Base-by-base conservation (phyloP, 2,329 filamentous ascomycete species). In the Coniochaeta pulveracea region DNA sequence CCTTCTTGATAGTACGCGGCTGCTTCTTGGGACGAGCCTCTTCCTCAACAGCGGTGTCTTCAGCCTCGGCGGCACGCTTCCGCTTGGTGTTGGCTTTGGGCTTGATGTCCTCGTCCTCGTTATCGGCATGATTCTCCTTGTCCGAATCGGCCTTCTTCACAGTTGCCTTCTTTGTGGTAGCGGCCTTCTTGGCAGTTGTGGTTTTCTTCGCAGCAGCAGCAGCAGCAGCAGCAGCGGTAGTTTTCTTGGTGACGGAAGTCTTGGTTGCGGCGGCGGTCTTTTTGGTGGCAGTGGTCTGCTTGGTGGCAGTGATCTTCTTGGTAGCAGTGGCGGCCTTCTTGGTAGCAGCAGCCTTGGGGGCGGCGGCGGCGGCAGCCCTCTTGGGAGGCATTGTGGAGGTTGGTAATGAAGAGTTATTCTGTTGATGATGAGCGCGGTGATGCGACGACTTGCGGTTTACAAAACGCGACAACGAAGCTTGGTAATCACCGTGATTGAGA, bases 1-100 rank as follows among this genome's bases (percentile, higher is more conserved):
- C 17, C 21, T 33, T 33, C 19, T 6, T 23, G 12, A 22, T 22
- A 39, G 41, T 47, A 26, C 10, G 31, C 23, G 19, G 43, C 43
- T 16, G 34, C 34, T 46, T 50, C 44, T 48, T 49, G 18, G 38
- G 32, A 57, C 65, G 45, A 51, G 61, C 46, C 33, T 32, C 28
- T 26, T 36, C 32, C 28, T 34, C 30, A 27, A 41, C 43, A 25
- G 26, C 32, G 18, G 45, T 38, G 12, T 43, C 38, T 8, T 45
- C 40, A 2, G 38, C 37, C 14, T 45, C 46, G 11, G 43, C 43
- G 10, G 33, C 31, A 11, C 43, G 40, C 41, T 45, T 47, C 40
- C 51, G 45, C 48, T 54, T 54, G 27, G 31, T 37, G 35, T 42
- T 43, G 24, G 42, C 40, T 22, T 34, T 39, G 33, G 11, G 34